phyloP scores from a whole-genome alignment of 495 filamentous ascomycete species.

The Glutinoglossum americanum region DNA sequence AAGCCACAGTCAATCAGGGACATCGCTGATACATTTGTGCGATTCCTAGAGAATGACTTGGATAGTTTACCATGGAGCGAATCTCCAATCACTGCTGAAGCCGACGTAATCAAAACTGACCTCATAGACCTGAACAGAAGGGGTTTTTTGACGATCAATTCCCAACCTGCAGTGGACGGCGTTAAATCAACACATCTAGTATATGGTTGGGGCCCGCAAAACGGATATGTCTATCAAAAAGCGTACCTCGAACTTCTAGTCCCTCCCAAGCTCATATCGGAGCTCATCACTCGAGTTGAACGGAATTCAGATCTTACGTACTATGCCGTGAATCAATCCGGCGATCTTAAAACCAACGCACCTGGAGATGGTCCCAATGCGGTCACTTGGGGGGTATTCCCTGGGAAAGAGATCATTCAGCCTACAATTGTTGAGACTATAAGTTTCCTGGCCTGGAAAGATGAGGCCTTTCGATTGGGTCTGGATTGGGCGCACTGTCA shows the following conservation, averaged over 20 bases:
- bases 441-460: slow-evolving; percentile 97
- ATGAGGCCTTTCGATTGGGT: slow-evolving; percentile 85
- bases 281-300: slow-evolving; percentile 63
- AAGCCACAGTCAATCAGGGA: slow-evolving; percentile 59
- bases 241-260: slow-evolving; percentile 87
- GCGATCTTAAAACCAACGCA: slow-evolving; percentile 68
- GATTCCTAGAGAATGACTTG: slow-evolving; percentile 59
- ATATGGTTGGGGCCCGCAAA: slow-evolving; percentile 83
- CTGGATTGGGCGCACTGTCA: slow-evolving; percentile 89
- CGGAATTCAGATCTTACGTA: slow-evolving; percentile 67
- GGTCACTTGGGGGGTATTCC: slow-evolving; percentile 97
- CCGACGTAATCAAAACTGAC: slow-evolving; percentile 49
- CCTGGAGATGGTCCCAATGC: slow-evolving; percentile 76
- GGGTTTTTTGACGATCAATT: slow-evolving; percentile 90
- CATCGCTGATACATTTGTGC: slow-evolving; percentile 59
- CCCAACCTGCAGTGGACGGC: slow-evolving; percentile 89
- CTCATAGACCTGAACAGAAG: slow-evolving; percentile 65
- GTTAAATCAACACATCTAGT: slow-evolving; percentile 68
- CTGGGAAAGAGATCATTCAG: slow-evolving; percentile 95
- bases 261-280: slow-evolving; percentile 51
- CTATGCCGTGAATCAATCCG: slow-evolving; percentile 68
- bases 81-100: slow-evolving; percentile 59
- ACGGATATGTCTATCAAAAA: slow-evolving; percentile 97
- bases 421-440: slow-evolving; percentile 98
- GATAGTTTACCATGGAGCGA: slow-evolving; percentile 90